Base-by-base conservation (phyloP, 1,139 yeast species). In the Saccharomyces hybrid region DNA sequence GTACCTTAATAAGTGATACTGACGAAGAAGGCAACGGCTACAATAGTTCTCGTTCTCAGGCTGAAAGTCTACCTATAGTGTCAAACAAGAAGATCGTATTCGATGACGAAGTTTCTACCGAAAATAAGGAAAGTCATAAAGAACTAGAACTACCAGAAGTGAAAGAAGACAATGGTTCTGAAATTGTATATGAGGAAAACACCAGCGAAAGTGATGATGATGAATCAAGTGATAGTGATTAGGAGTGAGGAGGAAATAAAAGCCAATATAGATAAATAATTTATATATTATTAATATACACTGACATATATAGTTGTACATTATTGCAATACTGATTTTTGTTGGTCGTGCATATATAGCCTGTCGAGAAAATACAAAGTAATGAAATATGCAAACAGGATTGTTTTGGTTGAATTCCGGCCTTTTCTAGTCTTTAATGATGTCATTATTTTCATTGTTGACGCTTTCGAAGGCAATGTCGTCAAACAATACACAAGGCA, bases 1-100 rank as follows among this genome's bases (percentile, higher is more conserved):
- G 98, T 14, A 84, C 96, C 0, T 75, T 91, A 58, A 71, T 88
- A 20, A 55, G 54, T 3, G 59, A 60, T 47, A 53, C 41, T 2
- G 48, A 51, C 25, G 48, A 52, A 26, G 59, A 51, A 26, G 61
- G 54, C 16, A 56, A 56, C 7, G 57, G 54, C 31, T 56, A 51
- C 13, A 56, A 57, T 23, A 52, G 57, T 44, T 57, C 57, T 20
- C 65, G 63, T 34, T 62, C 70, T 4, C 64, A 64, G 56, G 70
- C 64, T 7, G 74, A 71, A 51, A 66, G 69, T 28, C 55, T 70
- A 52, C 74, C 76, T 20, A 75, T 73, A 9, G 74, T 72, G 44
- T 74, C 76, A 11, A 72, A 70, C 61, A 74, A 69, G 56, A 74
- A 71, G 60, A 73, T 73, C 53, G 69, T 64, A 26, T 73, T 73